A percentile compares a stretch with the other conserved stretches of the same genome.
Evolutionary conservation across 176 grass and related monocot genomes (phyloP).

Genomic region (Dendrocalamus sinicus): DNA sequence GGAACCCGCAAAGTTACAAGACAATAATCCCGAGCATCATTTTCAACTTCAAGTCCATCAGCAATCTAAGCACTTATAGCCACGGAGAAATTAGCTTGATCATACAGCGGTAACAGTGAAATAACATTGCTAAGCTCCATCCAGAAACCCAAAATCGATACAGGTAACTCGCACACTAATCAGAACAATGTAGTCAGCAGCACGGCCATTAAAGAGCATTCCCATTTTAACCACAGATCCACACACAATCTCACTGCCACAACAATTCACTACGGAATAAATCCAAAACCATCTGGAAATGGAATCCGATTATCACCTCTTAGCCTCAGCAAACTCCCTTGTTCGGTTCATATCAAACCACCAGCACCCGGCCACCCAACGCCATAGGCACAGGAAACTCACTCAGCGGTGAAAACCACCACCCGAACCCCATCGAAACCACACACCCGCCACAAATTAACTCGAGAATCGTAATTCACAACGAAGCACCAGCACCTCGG

Average conservation of each 20-base stretch:
- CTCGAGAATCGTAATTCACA: neutral
- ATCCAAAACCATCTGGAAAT: neutral
- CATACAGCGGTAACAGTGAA: neutral
- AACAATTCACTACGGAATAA: neutral
- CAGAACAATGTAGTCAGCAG: neutral
- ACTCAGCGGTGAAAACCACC: neutral
- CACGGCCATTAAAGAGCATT: neutral
- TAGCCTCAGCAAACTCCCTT: neutral
- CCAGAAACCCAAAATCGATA: neutral
- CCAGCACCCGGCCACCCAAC: neutral
- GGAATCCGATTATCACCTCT: neutral
- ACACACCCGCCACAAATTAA: neutral
- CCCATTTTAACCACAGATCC: neutral
- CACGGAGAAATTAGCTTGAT: neutral
- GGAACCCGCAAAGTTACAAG: neutral
- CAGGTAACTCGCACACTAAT: neutral
- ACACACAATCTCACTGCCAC: neutral
- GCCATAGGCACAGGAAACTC: neutral
- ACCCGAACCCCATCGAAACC: neutral
- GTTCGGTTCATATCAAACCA: neutral
- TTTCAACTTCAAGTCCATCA: constrained; percentile 2
- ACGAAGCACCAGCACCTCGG: too few species aligned
- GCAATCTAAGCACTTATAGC: neutral
- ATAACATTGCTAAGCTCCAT: neutral
- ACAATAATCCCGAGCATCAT: neutral